Conservation (phyloP, 169 alveolate species). For the Plasmodium falciparum region DNA sequence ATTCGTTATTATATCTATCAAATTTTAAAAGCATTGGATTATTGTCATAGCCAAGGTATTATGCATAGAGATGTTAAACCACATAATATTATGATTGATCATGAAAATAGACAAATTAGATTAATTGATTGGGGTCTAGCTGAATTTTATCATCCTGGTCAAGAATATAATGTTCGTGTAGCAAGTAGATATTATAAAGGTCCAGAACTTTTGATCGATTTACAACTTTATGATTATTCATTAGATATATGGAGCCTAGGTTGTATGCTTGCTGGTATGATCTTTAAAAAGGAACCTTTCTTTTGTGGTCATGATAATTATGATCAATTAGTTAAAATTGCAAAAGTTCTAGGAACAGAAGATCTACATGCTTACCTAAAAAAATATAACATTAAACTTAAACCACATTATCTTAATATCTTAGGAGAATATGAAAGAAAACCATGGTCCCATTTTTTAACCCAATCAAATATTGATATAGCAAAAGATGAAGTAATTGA, state of each 20-base stretch:
- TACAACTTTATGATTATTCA: slow-evolving; percentile 96
- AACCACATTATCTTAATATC: slow-evolving; percentile 90
- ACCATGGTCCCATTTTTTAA: slow-evolving; percentile 95
- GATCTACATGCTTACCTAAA: slow-evolving; percentile 92
- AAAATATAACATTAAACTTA: slow-evolving; percentile 91
- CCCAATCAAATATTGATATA: slow-evolving; percentile 92
- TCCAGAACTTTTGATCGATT: slow-evolving; percentile 98
- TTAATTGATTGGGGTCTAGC: slow-evolving; percentile 99
- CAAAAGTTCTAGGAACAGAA: slow-evolving; percentile 97
- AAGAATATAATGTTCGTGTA: slow-evolving; percentile 98
- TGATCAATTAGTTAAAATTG: slow-evolving; percentile 98
- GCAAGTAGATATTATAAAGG: slow-evolving; percentile 98
- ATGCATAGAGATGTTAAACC: slow-evolving; percentile 98
- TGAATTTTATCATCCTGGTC: slow-evolving; percentile 98
- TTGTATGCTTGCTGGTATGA: slow-evolving; percentile 97
- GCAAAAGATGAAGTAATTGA: slow-evolving; percentile 95
- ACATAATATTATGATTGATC: slow-evolving; percentile 98
- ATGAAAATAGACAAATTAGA: slow-evolving; percentile 91
- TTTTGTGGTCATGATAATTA: slow-evolving; percentile 94
- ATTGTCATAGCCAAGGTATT: slow-evolving; percentile 98
- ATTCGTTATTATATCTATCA: slow-evolving; percentile 96
- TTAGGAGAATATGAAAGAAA: slow-evolving; percentile 92
- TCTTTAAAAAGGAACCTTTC: slow-evolving; percentile 89
- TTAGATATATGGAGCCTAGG: slow-evolving; percentile 99
- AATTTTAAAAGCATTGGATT: slow-evolving; percentile 96